Base-by-base conservation (phyloP, 2,329 filamentous ascomycete genomes). In the Incumbomyces delicatus region DNA sequence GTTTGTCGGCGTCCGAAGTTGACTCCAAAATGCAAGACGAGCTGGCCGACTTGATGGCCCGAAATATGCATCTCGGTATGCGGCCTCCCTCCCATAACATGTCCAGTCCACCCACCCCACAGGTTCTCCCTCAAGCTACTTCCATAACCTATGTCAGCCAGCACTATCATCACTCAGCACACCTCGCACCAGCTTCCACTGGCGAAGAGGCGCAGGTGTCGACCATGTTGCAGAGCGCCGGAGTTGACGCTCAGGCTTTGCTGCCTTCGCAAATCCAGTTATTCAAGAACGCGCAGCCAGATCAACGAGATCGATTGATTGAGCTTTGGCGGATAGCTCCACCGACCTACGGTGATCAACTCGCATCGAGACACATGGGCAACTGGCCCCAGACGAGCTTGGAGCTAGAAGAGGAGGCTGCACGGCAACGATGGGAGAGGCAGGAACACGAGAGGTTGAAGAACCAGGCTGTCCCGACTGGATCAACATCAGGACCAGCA, bases 261-360 rank as follows among this genome's bases (percentile, higher is more conserved):
- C 85, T 85, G 11, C 74, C 80, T 4, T 81, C 82, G 3, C 88
- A 95, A 63, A 66, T 89, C 43, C 76, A 84, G 50, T 77, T 95
- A 34, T 94, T 94, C 71, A 78, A 78, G 54, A 79, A 81, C 51
- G 87, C 86, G 44, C 81, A 85, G 48, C 69, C 76, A 18, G 73
- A 81, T 36, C 86, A 94, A 63, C 79, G 83, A 58, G 68, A 81
- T 48, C 78, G 86, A 17, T 73, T 95, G 13, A 72, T 94, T 33
- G 83, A 94, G 62, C 78, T 94, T 13, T 95, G 88, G 88, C 81
- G 79, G 49, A 87, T 89, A 55, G 86, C 80, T 48, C 85, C 85
- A 17, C 85, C 84, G 0, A 75, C 72, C 35, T 77, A 68, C 41
- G 73, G 76, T 45, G 76, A 78, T 53, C 69, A 73, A 2, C 66